A percentile compares a stretch with the other conserved stretches of the same genome.
These are phyloP conservation scores for Malassezia nana DNA, from an alignment of 1,284 basidiomycete species.

Conservation along the genomic window DNA sequence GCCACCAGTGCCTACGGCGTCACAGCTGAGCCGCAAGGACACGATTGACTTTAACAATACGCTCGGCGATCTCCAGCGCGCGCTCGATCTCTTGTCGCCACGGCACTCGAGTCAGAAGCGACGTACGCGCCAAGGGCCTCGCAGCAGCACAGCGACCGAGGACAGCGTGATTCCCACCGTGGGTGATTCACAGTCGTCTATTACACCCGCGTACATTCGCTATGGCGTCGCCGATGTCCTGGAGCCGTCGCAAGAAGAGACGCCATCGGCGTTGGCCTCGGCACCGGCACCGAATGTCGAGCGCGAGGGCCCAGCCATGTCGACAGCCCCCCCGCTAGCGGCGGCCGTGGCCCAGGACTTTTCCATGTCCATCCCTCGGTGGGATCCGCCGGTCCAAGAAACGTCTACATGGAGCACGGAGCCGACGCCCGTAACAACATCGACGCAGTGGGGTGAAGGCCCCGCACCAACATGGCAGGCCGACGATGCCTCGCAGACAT, in stretches of 20 bases:
- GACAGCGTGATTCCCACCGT: not conserved
- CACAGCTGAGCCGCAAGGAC: slow-evolving; percentile 9
- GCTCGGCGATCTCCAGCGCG: slow-evolving; percentile 18
- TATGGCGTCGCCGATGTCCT: not conserved
- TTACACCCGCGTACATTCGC: slow-evolving; percentile 3
- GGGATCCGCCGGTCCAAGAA: not conserved
- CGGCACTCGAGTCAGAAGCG: not conserved
- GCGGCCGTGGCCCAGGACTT: not conserved
- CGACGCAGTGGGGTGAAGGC: slow-evolving; percentile 4
- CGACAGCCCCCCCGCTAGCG: not conserved
- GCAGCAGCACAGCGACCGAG: not conserved
- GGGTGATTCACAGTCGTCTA: not conserved
- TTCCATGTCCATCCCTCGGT: not conserved
- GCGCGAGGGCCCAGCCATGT: not conserved
- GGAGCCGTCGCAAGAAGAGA: not conserved
- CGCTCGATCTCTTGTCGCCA: slow-evolving; percentile 14
- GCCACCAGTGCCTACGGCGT: not conserved
- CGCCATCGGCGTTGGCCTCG: not conserved
- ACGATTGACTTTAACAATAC: slow-evolving; percentile 17
- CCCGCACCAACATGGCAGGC: not conserved
- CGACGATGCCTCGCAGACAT: not conserved
- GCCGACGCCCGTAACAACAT: not conserved
- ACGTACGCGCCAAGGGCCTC: not conserved
- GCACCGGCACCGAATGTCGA: not conserved
- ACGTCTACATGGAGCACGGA: slow-evolving; percentile 4